Conservation (phyloP, 306 rosid genomes). For the Crotalaria pallida region DNA sequence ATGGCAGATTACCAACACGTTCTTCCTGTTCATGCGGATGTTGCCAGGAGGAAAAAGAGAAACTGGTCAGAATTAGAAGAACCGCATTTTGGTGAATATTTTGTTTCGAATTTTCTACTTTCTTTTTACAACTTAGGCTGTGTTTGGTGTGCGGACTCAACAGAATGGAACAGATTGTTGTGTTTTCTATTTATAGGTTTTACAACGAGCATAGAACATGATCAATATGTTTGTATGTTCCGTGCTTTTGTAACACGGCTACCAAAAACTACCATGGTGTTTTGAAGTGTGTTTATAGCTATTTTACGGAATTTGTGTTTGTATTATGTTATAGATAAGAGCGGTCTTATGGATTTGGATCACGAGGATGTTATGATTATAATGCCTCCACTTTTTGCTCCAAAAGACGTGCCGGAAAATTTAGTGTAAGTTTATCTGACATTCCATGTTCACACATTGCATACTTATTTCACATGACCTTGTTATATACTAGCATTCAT, state of each 20-base stretch:
- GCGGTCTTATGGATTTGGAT: conserved; percentile 52
- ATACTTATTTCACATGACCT: neutral
- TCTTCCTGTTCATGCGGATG: conserved; percentile 73
- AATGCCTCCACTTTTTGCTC: conserved; percentile 68
- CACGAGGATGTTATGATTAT: conserved; percentile 76
- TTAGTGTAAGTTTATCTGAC: conserved; percentile 58
- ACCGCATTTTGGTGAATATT: conserved; percentile 47
- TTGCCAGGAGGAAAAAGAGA: conserved; percentile 59
- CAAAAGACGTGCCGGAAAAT: conserved; percentile 75
- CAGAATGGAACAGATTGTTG: too few relatives aligned
- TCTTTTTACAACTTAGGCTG: neutral
- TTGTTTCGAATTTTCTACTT: conserved; percentile 20
- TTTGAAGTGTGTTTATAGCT: neutral
- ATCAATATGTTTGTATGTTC: too few relatives aligned
- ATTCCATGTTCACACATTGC: conserved; percentile 9
- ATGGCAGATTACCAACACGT: conserved; percentile 92
- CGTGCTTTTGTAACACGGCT: too few relatives aligned
- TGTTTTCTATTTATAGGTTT: too few relatives aligned
- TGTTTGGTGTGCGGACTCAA: too few relatives aligned
- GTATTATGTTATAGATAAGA: conserved; percentile 41
- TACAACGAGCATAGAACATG: too few relatives aligned
- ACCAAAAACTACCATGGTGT: too few relatives aligned
- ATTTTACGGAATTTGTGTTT: neutral
- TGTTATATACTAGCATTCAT: neutral
- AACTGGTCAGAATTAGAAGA: conserved; percentile 58